Percentiles rank a stretch among this genome's conserved stretches.
These are phyloP conservation scores for Martiniozyma asiatica DNA, from an alignment of 1,139 yeast genomes.

Conservation along the genomic window DNA sequence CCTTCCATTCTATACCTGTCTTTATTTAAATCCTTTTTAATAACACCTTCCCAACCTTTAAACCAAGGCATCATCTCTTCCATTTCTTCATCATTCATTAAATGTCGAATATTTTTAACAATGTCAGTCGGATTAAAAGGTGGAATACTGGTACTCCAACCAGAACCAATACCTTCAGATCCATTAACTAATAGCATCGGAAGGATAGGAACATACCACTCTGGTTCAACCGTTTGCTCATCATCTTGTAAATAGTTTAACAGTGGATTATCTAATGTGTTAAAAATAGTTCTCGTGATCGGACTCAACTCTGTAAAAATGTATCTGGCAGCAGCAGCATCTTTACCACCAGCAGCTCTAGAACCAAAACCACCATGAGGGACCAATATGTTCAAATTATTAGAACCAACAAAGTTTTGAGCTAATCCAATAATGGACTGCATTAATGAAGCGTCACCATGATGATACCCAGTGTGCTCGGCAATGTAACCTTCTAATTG, in stretches of 20 bases:
- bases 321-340: constrained; percentile 97
- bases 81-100: constrained; percentile 66
- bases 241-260: constrained; percentile 81
- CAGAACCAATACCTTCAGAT: constrained; percentile 97
- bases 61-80: constrained; percentile 86
- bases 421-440: constrained; percentile 92
- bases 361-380: constrained; percentile 98
- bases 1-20: constrained; percentile 74
- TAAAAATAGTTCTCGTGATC: constrained; percentile 65
- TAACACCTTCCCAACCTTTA: constrained; percentile 86
- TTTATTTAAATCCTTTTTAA: constrained; percentile 43
- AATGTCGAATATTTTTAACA: constrained; percentile 54
- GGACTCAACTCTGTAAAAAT: constrained; percentile 78
- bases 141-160: constrained; percentile 95
- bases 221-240: constrained; percentile 90
- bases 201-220: constrained; percentile 84
- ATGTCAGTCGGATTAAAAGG: constrained; percentile 80
- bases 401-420: constrained; percentile 89
- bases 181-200: constrained; percentile 95
- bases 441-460: constrained; percentile 81
- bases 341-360: constrained; percentile 95
- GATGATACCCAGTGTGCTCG: constrained; percentile 89
- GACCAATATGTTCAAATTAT: constrained; percentile 69
- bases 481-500: constrained; percentile 85
- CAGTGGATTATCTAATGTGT: constrained; percentile 70